Evolutionary conservation across 805 yeast species (phyloP).

Genomic region (Ogataea pignaliae): DNA sequence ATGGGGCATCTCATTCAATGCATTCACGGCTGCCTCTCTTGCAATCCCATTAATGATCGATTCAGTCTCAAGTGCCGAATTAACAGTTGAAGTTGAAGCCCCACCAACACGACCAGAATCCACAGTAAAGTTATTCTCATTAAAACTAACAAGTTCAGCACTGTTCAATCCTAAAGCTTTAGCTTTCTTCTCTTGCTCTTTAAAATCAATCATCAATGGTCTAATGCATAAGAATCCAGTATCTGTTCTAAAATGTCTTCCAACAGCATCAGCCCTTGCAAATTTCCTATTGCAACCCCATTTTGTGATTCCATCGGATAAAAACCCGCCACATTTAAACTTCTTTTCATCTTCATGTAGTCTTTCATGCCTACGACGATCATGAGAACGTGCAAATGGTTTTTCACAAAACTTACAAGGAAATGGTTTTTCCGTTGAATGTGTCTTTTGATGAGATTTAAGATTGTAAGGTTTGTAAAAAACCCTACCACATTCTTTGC

Average conservation of each 20-base stretch:
- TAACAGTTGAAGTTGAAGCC: not conserved
- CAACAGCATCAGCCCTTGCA: slow-evolving; percentile 74
- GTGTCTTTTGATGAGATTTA: slow-evolving; percentile 45
- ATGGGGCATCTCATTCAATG: slow-evolving; percentile 2
- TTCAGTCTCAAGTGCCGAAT: slow-evolving; percentile 9
- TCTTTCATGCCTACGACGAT: slow-evolving; percentile 68
- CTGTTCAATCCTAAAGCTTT: not conserved
- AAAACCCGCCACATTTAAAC: slow-evolving; percentile 60
- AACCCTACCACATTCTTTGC: slow-evolving; percentile 40
- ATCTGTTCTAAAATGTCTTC: slow-evolving; percentile 72
- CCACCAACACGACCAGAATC: not conserved
- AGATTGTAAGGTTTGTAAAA: slow-evolving; percentile 47
- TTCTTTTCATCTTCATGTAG: slow-evolving; percentile 71
- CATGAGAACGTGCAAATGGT: slow-evolving; percentile 74
- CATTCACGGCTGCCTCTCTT: slow-evolving; percentile 19
- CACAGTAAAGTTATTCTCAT: not conserved
- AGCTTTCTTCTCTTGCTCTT: slow-evolving; percentile 14
- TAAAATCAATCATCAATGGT: slow-evolving; percentile 57
- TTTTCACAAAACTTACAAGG: slow-evolving; percentile 60
- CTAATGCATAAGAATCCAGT: slow-evolving; percentile 67
- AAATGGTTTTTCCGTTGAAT: slow-evolving; percentile 68
- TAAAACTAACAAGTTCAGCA: not conserved
- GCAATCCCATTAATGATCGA: slow-evolving; percentile 16
- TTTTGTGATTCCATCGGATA: slow-evolving; percentile 50
- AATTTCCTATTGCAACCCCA: slow-evolving; percentile 78